Conservation (phyloP, 2,329 filamentous ascomycete species). For the Bretziella fagacearum region DNA sequence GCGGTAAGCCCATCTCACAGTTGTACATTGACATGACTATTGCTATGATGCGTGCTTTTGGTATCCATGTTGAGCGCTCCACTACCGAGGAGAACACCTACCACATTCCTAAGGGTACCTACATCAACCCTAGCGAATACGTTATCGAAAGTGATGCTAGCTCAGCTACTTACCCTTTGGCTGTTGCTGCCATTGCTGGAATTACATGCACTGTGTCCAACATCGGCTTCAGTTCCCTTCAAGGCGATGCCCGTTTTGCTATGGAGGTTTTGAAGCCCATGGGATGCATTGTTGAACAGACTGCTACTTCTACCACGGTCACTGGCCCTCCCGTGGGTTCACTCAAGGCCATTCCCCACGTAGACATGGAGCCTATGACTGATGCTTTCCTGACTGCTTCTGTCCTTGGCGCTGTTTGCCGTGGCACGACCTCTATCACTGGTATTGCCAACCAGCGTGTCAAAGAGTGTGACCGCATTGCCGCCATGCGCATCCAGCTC, state of each 20-base stretch:
- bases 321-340: slow-evolving; percentile 64
- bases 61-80: slow-evolving; percentile 62
- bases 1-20: slow-evolving; percentile 95
- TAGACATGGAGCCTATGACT: slow-evolving; percentile 99
- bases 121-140: slow-evolving; percentile 72
- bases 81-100: slow-evolving; percentile 74
- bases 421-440: slow-evolving; percentile 66
- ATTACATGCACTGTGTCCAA: slow-evolving; percentile 94
- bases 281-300: slow-evolving; percentile 83
- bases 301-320: slow-evolving; percentile 72
- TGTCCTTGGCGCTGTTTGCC: slow-evolving; percentile 77
- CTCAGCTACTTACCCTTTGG: slow-evolving; percentile 89
- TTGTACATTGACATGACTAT: slow-evolving; percentile 98
- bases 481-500: slow-evolving; percentile 86
- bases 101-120: slow-evolving; percentile 71
- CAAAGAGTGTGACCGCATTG: slow-evolving; percentile 94
- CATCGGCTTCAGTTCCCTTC: slow-evolving; percentile 78
- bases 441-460: slow-evolving; percentile 96
- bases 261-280: slow-evolving; percentile 79
- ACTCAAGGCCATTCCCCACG: slow-evolving; percentile 57
- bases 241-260: slow-evolving; percentile 89
- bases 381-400: slow-evolving; percentile 94
- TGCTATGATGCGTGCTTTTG: slow-evolving; percentile 90
- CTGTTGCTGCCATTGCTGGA: slow-evolving; percentile 86
- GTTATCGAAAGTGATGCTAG: slow-evolving; percentile 93